phyloP scores from a whole-genome alignment of 2,329 filamentous ascomycete genomes.

The Dissoconium aciculare region DNA sequence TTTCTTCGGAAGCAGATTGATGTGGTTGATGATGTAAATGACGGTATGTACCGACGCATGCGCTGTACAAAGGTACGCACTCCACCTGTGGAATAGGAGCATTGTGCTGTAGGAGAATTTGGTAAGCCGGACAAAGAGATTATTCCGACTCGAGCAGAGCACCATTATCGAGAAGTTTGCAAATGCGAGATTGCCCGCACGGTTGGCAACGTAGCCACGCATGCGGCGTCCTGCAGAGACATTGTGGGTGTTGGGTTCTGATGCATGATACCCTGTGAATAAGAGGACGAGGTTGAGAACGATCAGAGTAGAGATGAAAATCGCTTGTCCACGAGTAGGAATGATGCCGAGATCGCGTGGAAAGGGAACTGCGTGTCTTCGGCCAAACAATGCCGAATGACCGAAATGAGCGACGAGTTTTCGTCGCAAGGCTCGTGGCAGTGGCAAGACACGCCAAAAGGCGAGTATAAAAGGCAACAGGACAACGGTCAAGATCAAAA shows the following conservation, averaged over 20 bases:
- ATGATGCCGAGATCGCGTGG: slow-evolving; percentile 8
- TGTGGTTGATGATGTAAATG: slow-evolving; percentile 27
- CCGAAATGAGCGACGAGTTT: too few species aligned
- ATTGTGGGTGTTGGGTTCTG: too few species aligned
- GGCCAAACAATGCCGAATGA: too few species aligned
- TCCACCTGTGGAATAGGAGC: slow-evolving; percentile 36
- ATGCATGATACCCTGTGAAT: too few species aligned
- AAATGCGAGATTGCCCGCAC: slow-evolving; percentile 30
- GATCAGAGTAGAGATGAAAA: slow-evolving; percentile 19
- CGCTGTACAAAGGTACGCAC: slow-evolving; percentile 31
- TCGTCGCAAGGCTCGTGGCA: too few species aligned
- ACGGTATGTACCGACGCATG: slow-evolving; percentile 35
- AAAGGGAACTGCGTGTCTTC: slow-evolving; percentile 5
- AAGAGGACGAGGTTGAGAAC: slow-evolving; percentile 22
- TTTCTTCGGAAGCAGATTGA: slow-evolving; percentile 12
- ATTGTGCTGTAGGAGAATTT: slow-evolving; percentile 37
- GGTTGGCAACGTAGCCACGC: slow-evolving; percentile 22
- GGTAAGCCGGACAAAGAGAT: slow-evolving; percentile 34
- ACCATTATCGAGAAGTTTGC: slow-evolving; percentile 30
- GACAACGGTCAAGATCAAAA: too few species aligned
- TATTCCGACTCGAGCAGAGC: slow-evolving; percentile 35
- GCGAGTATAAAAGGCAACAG: too few species aligned
- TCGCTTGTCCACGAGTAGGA: slow-evolving; percentile 16
- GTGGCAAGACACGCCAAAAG: too few species aligned
- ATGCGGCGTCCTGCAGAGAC: too few species aligned